Evolutionary conservation across 345 rosid genomes (phyloP).

Genomic region (Eucalyptus pauciflora): DNA sequence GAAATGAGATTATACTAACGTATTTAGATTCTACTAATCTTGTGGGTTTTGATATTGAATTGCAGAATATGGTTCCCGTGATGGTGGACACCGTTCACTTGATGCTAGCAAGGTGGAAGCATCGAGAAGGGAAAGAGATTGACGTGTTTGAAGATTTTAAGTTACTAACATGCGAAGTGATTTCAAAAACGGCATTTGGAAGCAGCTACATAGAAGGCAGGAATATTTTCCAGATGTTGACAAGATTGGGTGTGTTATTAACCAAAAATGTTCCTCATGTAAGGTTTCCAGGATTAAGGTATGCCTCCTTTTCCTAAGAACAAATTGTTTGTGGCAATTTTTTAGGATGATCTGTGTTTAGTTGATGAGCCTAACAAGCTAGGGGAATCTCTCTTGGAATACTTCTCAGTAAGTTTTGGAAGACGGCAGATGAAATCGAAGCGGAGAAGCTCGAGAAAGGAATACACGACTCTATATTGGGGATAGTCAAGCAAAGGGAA

Average conservation of each 20-base stretch:
- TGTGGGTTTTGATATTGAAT: background rate
- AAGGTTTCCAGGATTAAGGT: conserved; percentile 19
- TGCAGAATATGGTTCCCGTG: conserved; percentile 18
- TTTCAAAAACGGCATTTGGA: conserved; percentile 44
- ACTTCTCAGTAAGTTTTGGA: conserved; percentile 6
- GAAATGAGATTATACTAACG: background rate
- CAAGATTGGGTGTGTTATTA: background rate
- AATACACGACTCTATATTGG: background rate
- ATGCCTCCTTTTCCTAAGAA: background rate
- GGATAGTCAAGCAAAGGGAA: conserved; percentile 4
- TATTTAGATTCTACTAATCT: background rate
- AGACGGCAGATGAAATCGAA: conserved; percentile 8
- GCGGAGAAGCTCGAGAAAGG: background rate
- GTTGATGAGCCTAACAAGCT: background rate
- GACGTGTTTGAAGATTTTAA: conserved; percentile 22
- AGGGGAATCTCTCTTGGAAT: background rate
- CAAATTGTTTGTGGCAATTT: background rate
- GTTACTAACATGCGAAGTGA: conserved; percentile 27
- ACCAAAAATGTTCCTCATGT: background rate
- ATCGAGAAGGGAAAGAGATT: conserved; percentile 18
- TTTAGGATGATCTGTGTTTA: background rate
- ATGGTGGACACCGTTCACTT: conserved; percentile 16
- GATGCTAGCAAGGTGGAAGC: conserved; percentile 33
- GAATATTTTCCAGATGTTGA: conserved; percentile 19
- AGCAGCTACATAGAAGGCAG: conserved; percentile 30